A percentile compares a stretch with the other conserved stretches of the same genome.
Evolutionary conservation across 768 basidiomycete genomes (phyloP).

Genomic region (Podaxis sp.): DNA sequence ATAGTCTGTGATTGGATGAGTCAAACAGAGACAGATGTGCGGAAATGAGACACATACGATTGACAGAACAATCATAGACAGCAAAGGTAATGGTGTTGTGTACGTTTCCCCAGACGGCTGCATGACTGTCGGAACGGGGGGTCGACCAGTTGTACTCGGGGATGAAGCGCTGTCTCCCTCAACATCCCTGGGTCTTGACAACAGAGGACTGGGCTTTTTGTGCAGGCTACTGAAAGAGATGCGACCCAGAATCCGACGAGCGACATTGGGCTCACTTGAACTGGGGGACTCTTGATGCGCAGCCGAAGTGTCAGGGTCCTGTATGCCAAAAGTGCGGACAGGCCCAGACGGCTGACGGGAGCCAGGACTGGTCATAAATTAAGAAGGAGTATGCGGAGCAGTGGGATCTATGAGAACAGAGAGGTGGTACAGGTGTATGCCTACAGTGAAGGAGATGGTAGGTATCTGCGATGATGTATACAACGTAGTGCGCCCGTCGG

Average conservation of each 20-base stretch:
- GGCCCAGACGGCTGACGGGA: conserved; percentile 10
- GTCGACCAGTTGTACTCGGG: conserved; percentile 40
- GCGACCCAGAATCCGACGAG: conserved; percentile 13
- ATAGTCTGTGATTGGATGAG: conserved; percentile 59
- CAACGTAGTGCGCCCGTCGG: not conserved
- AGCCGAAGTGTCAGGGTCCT: conserved; percentile 9
- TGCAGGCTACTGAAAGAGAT: conserved; percentile 17
- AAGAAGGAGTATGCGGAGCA: not conserved
- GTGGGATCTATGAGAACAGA: conserved; percentile 1
- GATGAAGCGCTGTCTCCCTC: conserved; percentile 18
- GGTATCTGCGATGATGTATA: conserved; percentile 5
- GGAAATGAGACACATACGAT: conserved; percentile 50
- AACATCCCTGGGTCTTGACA: conserved; percentile 8
- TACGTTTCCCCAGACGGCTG: conserved; percentile 59
- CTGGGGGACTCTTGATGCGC: conserved; percentile 4
- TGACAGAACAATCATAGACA: conserved; percentile 91
- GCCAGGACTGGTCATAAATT: conserved; percentile 12
- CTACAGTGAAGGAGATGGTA: not conserved
- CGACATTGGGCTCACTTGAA: conserved; percentile 11
- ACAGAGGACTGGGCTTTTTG: conserved; percentile 7
- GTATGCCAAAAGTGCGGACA: conserved; percentile 18
- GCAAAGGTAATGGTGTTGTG: conserved; percentile 75
- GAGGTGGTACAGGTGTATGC: not conserved
- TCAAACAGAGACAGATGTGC: not conserved
- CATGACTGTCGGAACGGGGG: conserved; percentile 77